Base-by-base conservation (phyloP, 176 grass and related monocot species). In the Zoysia pacifica region DNA sequence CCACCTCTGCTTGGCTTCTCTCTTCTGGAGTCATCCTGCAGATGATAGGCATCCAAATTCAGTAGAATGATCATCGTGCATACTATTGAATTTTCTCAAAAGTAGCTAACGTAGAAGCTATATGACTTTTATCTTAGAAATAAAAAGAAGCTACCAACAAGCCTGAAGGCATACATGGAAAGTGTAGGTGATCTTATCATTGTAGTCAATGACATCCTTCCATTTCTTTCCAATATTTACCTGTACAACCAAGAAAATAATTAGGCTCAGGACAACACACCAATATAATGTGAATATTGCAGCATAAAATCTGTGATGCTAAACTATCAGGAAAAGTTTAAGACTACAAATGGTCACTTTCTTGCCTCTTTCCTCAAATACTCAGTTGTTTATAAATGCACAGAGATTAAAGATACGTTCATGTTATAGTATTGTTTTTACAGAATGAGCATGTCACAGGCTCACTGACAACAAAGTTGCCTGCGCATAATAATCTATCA, bases 151-250 rank as follows among this genome's bases (percentile, higher is more conserved):
- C 55, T 58, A 9, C 16, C 16, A 73, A 70, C 51, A 46, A 12
- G 55, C 9, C 28, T 40, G 16, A 58, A 86, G 14, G 80, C 88
- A 58, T 99, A 99, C 96, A 84, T 95, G 92, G 85, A 99, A 93
- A 74, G 79, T 99, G 88, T 99, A 95, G 67, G 82, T 76, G 76
- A 99, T 93, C 84, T 99, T 99, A 67, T 99, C 93, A 82, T 93
- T 91, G 79, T 48, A 93, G 82, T 99, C 88, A 18, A 99, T 66
- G 16, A 99, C 75, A 67, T 99, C 96, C 84, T 99, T 99, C 96
- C 96, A 99, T 93, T 99, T 99, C 84, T 88, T 95, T 35, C 96
- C 96, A 90, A 99, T 93, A 76, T 91, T 94, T 12, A 83, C 93
- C 96, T 99, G 86, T 7, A 83, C n/a, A 69, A 73, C 6, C 70